These are phyloP conservation scores for Bolboschoenoplectus hybrid DNA, from an alignment of 202 grass and related monocot genomes.

Conservation along the genomic window DNA sequence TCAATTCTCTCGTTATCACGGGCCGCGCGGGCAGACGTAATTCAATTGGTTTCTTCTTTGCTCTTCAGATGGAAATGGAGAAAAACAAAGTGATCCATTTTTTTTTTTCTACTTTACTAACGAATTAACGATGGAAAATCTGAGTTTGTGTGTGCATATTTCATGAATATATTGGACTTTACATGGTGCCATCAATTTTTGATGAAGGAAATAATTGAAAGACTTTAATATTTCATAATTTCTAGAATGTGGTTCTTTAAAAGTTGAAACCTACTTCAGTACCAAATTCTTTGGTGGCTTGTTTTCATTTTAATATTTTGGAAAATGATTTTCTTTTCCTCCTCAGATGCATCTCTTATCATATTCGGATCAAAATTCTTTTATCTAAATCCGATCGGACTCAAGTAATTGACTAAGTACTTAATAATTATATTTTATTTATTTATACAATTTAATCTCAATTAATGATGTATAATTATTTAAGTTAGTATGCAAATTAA, in stretches of 20 bases:
- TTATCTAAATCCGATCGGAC: too few species aligned
- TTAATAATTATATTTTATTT: too few species aligned
- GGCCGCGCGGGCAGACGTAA: not conserved
- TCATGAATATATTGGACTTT: not conserved
- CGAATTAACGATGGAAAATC: not conserved
- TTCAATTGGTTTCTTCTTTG: not conserved
- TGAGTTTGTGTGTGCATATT: not conserved
- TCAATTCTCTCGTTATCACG: not conserved
- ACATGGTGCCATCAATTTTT: not conserved
- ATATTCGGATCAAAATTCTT: too few species aligned
- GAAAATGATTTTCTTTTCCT: too few species aligned
- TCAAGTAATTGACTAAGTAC: too few species aligned
- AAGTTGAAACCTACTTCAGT: not conserved
- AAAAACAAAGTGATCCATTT: not conserved
- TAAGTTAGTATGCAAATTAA: too few species aligned
- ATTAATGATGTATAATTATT: too few species aligned
- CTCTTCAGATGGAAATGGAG: not conserved
- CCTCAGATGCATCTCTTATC: too few species aligned
- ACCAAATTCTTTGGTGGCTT: not conserved
- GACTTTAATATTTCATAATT: not conserved
- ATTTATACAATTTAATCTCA: too few species aligned
- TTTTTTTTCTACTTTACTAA: slow-evolving; percentile 1
- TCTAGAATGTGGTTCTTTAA: slow-evolving; percentile 1
- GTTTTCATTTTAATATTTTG: too few species aligned
- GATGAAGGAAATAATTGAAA: not conserved